phyloP scores from a whole-genome alignment of 139 green algal genomes.

The Auxenochlorella protothecoides region DNA sequence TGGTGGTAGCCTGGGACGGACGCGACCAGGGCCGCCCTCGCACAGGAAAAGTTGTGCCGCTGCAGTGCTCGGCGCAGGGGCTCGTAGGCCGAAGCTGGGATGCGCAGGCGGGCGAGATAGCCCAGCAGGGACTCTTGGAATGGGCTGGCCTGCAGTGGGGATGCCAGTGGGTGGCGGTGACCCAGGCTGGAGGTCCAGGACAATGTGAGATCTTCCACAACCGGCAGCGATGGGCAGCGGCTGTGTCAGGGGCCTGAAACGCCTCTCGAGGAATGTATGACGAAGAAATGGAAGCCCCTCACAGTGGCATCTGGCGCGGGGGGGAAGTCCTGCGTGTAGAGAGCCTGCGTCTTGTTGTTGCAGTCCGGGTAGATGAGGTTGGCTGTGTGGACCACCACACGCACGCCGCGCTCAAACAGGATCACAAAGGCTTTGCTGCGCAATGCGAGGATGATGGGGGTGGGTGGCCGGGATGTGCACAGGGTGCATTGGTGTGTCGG shows the following conservation, averaged over 20 bases:
- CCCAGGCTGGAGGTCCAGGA: too few species aligned
- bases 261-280: too few species aligned
- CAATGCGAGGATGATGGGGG: constrained; percentile 6
- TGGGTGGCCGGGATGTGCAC: constrained; percentile 1
- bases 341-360: constrained; percentile 65
- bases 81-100: constrained; percentile 17
- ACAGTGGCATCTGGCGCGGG: constrained; percentile 20
- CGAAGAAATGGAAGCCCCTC: not conserved
- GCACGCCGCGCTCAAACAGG: constrained; percentile 40
- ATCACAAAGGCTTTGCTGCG: constrained; percentile 56
- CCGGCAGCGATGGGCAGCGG: too few species aligned
- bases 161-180: too few species aligned
- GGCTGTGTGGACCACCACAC: constrained; percentile 69
- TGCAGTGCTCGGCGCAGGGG: constrained; percentile 7
- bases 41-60: constrained; percentile 52
- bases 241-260: too few species aligned
- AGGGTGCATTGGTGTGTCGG: not conserved
- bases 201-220: too few species aligned
- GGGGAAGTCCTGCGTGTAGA: constrained; percentile 70
- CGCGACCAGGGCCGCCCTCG: constrained; percentile 39
- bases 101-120: constrained; percentile 44
- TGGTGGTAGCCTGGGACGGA: constrained; percentile 19
- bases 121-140: constrained; percentile 49
- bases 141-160: constrained; percentile 2
- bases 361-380: constrained; percentile 75